These are phyloP conservation scores for Monilinia aucupariae DNA, from an alignment of 2,329 filamentous ascomycete species.

Conservation along the genomic window DNA sequence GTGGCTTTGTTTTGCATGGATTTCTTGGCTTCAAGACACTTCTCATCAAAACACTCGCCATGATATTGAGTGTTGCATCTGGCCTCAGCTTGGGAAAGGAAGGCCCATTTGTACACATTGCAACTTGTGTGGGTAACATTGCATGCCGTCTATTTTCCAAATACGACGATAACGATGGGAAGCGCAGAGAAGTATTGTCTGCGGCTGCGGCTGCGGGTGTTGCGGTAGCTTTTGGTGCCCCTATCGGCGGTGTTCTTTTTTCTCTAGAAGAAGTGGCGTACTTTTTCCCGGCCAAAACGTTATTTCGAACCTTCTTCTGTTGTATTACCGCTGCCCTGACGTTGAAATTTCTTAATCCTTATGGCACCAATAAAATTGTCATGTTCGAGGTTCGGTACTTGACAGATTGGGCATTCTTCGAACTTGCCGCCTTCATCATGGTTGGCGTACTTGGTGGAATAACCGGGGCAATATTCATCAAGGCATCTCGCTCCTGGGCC, in stretches of 20 bases:
- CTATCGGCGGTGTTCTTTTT: conserved; percentile 84
- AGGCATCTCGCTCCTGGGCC: conserved; percentile 87
- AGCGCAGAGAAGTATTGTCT: conserved; percentile 88
- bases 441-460: conserved; percentile 81
- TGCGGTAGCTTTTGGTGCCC: conserved; percentile 89
- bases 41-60: conserved; percentile 72
- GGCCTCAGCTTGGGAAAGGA: conserved; percentile 91
- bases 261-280: conserved; percentile 93
- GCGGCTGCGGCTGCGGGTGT: conserved; percentile 89
- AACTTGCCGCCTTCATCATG: conserved; percentile 78
- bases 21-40: conserved; percentile 88
- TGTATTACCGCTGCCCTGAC: conserved; percentile 90
- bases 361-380: conserved; percentile 93
- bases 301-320: conserved; percentile 97
- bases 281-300: conserved; percentile 94
- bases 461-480: conserved; percentile 89
- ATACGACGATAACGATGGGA: conserved; percentile 90
- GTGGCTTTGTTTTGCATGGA: conserved; percentile 92
- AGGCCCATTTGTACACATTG: conserved; percentile 94
- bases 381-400: conserved; percentile 91
- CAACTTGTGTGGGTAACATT: conserved; percentile 92
- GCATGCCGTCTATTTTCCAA: conserved; percentile 89
- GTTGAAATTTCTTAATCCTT: conserved; percentile 91
- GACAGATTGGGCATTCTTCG: conserved; percentile 90
- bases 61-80: conserved; percentile 86